Evolutionary conservation across 306 rosid genomes (phyloP).

Genomic region (Prunus padus): DNA sequence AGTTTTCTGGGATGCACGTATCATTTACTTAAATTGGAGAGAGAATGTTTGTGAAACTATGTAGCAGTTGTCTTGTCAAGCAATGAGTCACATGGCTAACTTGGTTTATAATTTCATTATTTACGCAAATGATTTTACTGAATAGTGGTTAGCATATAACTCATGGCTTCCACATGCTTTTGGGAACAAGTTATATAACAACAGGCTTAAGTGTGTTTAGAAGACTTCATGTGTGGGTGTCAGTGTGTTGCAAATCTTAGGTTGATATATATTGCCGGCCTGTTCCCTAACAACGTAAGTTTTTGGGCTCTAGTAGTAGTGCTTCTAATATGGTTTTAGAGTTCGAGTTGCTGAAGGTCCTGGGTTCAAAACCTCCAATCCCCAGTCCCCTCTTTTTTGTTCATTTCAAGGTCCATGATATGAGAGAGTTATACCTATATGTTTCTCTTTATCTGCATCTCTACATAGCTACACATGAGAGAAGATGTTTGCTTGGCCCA

Average conservation of each 20-base stretch:
- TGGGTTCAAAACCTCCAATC: not conserved
- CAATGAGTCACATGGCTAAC: not conserved
- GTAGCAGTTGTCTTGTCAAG: not conserved
- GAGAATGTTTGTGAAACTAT: not conserved
- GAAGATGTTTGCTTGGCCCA: not conserved
- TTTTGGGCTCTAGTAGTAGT: not conserved
- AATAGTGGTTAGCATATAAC: not conserved
- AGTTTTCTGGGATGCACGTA: slow-evolving; percentile 35
- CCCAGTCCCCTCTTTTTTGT: not conserved
- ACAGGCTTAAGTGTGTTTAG: not conserved
- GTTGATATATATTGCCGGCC: not conserved
- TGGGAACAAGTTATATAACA: not conserved
- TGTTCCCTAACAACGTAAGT: not conserved
- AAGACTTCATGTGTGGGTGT: not conserved
- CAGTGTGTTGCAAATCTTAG: not conserved
- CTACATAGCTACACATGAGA: not conserved
- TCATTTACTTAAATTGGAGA: slow-evolving; percentile 1
- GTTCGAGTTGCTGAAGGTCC: not conserved
- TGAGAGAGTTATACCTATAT: not conserved
- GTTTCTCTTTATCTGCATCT: not conserved
- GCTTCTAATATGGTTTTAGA: not conserved
- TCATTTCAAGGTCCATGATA: not conserved
- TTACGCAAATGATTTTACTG: not conserved
- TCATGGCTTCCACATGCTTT: not conserved
- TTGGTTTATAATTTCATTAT: not conserved